Evolutionary conservation across 2,329 filamentous ascomycete genomes (phyloP).

Genomic region (Lachnellula occidentalis): DNA sequence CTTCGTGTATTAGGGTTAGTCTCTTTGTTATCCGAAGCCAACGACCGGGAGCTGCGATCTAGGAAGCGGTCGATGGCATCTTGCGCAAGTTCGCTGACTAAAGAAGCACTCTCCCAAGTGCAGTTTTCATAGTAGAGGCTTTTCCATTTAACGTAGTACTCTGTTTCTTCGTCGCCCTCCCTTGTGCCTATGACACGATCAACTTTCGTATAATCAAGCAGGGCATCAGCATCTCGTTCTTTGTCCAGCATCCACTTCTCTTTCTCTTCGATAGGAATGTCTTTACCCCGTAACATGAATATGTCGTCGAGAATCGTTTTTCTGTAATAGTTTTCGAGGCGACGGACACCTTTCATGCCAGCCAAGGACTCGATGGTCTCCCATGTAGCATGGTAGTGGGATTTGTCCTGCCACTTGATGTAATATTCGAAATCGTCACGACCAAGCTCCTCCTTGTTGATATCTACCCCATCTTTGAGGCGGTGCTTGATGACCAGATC

Average conservation of each 20-base stretch:
- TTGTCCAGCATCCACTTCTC: constrained; percentile 95
- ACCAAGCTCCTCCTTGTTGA: constrained; percentile 48
- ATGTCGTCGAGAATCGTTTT: constrained; percentile 78
- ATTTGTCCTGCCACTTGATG: constrained; percentile 96
- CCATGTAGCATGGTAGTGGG: constrained; percentile 95
- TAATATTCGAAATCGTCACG: constrained; percentile 81
- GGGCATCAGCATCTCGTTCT: constrained; percentile 81
- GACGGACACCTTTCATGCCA: constrained; percentile 76
- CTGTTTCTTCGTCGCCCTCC: constrained; percentile 71
- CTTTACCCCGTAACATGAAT: constrained; percentile 66
- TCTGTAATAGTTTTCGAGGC: constrained; percentile 90
- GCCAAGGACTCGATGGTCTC: constrained; percentile 71
- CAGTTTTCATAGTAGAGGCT: constrained; percentile 87
- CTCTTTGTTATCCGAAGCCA: constrained; percentile 74
- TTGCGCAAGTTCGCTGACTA: constrained; percentile 75
- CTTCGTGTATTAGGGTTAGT: constrained; percentile 69
- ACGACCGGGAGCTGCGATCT: constrained; percentile 74
- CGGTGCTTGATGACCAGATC: constrained; percentile 88
- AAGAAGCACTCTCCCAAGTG: constrained; percentile 80
- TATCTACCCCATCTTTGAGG: constrained; percentile 61
- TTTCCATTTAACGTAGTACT: constrained; percentile 98
- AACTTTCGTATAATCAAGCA: constrained; percentile 85
- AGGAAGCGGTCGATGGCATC: constrained; percentile 87
- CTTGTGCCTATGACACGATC: constrained; percentile 86
- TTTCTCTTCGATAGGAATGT: constrained; percentile 75